These are phyloP conservation scores for Magnolia changhungtana DNA, from an alignment of 164 flowering plant genomes.

Conservation along the genomic window DNA sequence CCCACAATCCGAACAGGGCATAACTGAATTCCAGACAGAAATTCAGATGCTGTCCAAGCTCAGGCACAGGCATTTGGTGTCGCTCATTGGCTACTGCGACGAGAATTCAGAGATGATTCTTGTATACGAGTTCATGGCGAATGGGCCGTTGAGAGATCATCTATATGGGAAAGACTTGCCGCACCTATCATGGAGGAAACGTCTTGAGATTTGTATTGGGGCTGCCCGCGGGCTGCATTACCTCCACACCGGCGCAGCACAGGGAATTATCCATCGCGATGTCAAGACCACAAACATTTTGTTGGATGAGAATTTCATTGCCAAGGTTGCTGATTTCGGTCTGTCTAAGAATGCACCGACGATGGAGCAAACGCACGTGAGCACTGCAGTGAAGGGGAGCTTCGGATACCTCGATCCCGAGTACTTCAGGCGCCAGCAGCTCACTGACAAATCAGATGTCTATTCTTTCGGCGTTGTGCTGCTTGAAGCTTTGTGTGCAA, in stretches of 20 bases:
- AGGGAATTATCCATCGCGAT: conserved; percentile 24
- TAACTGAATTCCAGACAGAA: conserved; percentile 24
- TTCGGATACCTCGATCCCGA: conserved; percentile 25
- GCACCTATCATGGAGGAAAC: conserved; percentile 20
- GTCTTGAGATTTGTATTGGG: conserved; percentile 22
- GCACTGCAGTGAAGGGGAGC: conserved; percentile 26
- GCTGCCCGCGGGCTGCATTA: conserved; percentile 25
- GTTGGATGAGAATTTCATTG: conserved; percentile 21
- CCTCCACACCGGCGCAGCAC: conserved; percentile 24
- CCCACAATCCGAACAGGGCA: conserved; percentile 24
- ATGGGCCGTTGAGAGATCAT: conserved; percentile 21
- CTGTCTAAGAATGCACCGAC: conserved; percentile 20
- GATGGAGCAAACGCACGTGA: conserved; percentile 25
- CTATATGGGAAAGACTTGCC: conserved; percentile 16
- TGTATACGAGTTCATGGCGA: conserved; percentile 25
- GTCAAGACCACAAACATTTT: conserved; percentile 26
- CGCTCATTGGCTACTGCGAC: conserved; percentile 25
- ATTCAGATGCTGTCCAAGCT: conserved; percentile 24
- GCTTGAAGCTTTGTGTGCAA: conserved; percentile 20
- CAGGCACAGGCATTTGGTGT: conserved; percentile 23
- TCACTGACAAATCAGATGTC: conserved; percentile 23
- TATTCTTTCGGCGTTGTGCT: conserved; percentile 25
- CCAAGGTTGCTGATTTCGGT: conserved; percentile 24
- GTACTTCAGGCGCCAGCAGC: conserved; percentile 22
- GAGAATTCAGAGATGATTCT: conserved; percentile 25